Percentiles rank a stretch among this genome's conserved stretches.
Evolutionary conservation across 495 filamentous ascomycete species (phyloP).

Genomic region (Pyrenula massariospora): DNA sequence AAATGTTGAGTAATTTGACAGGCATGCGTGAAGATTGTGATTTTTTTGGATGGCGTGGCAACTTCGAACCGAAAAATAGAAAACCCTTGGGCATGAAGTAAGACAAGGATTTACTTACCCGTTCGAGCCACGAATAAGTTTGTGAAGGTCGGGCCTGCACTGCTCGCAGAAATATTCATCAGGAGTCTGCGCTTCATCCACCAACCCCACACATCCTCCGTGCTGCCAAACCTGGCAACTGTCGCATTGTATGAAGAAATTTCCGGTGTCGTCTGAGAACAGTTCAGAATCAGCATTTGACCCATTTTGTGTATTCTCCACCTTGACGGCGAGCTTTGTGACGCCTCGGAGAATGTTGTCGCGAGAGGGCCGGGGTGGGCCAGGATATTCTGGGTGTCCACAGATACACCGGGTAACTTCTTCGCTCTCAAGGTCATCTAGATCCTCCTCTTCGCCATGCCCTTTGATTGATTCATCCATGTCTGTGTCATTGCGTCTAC

Average conservation of each 20-base stretch:
- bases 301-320: slow-evolving; percentile 37
- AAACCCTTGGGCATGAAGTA: not conserved
- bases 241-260: slow-evolving; percentile 97
- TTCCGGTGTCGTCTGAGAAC: slow-evolving; percentile 73
- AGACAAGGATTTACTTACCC: too few relatives aligned
- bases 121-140: slow-evolving; percentile 62
- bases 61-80: too few relatives aligned
- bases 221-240: slow-evolving; percentile 98
- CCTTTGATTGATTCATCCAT: slow-evolving; percentile 39
- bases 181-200: slow-evolving; percentile 79
- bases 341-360: slow-evolving; percentile 35
- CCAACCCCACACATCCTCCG: slow-evolving; percentile 94
- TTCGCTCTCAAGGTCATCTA: slow-evolving; percentile 68
- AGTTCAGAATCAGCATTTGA: slow-evolving; percentile 26
- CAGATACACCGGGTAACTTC: slow-evolving; percentile 92
- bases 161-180: slow-evolving; percentile 97
- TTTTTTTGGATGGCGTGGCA: too few relatives aligned
- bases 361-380: slow-evolving; percentile 57
- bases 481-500: slow-evolving; percentile 54
- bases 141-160: slow-evolving; percentile 86
- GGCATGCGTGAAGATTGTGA: too few relatives aligned
- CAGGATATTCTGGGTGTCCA: slow-evolving; percentile 88
- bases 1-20: not conserved
- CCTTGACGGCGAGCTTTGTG: slow-evolving; percentile 36
- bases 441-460: slow-evolving; percentile 48